Base-by-base conservation (phyloP, 768 basidiomycete species). In the Rubroboletus pulcherrimus region DNA sequence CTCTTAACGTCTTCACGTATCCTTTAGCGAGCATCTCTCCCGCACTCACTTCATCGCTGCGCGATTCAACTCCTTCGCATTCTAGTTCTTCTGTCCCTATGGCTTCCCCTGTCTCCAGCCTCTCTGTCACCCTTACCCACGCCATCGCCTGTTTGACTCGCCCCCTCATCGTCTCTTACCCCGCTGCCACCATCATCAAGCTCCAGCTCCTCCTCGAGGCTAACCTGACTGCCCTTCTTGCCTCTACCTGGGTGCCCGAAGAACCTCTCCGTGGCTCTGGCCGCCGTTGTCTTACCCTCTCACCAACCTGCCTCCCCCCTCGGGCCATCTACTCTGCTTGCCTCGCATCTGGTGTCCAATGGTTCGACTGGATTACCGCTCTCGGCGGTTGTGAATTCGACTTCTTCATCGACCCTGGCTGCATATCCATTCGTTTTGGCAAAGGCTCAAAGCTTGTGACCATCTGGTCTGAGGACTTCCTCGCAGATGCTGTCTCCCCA, bases 361-460 rank as follows among this genome's bases (percentile, higher is more conserved):
- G 90, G 90, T 84, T 84, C 55, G 83, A 88, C 67, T 92, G 90
- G 90, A 87, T 90, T 51, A 62, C 77, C 44, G 75, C 80, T 55
- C 81, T 91, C 44, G 88, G 89, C 11, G 78, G 81, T 60, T 72
- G 75, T 54, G 86, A 87, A 72, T 85, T 91, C 66, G 89, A 91
- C 70, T 79, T 92, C 57, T 86, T 88, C 71, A 80, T 90, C 63
- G 87, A 91, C 69, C 90, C 90, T 59, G 89, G 88, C 57, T 84
- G 81, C 67, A 81, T 92, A 60, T 85, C 85, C 55, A 74, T 89
- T 59, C 87, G 86, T 57, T 77, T 79, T 66, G 78, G 77, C 49
- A 75, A 68, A 55, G 65, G 68, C 30, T 69, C 74, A 53, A 77
- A 78, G 64, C 75, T 82, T 53, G 68, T 82, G 65, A 86, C 82